Evolutionary conservation across 2,329 filamentous ascomycete genomes (phyloP).

Genomic region (Fusarium anthophilum): DNA sequence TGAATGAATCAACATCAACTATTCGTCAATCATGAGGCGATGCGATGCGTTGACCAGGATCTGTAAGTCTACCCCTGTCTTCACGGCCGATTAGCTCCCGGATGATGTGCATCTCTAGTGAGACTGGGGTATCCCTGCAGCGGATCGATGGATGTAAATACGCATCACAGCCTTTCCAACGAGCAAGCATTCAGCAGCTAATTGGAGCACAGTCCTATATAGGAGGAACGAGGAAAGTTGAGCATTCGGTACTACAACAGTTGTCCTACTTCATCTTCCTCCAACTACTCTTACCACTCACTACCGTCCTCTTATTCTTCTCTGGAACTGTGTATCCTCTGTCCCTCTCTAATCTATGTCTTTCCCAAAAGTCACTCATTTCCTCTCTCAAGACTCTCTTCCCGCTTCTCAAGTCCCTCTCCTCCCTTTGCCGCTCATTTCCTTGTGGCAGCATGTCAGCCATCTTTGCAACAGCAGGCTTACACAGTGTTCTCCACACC

Average conservation of each 20-base stretch:
- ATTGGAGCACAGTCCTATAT: not conserved
- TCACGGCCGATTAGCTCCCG: constrained; percentile 3
- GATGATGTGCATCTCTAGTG: constrained; percentile 9
- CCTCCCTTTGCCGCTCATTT: constrained; percentile 29
- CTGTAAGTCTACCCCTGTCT: not conserved
- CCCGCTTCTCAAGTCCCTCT: constrained; percentile 26
- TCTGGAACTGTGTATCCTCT: constrained; percentile 52
- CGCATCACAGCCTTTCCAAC: not conserved
- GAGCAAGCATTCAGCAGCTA: not conserved
- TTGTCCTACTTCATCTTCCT: constrained; percentile 10
- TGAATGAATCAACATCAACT: not conserved
- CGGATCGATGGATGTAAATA: not conserved
- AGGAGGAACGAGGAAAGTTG: no score
- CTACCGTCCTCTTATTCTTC: constrained; percentile 45
- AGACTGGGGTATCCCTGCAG: not conserved
- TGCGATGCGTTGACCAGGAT: not conserved
- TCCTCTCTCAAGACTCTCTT: constrained; percentile 41
- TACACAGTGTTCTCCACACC: constrained; percentile 37
- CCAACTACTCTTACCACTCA: constrained; percentile 15
- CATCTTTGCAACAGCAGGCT: constrained; percentile 28
- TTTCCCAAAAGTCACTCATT: constrained; percentile 55
- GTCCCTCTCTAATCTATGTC: constrained; percentile 51
- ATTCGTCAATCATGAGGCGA: not conserved
- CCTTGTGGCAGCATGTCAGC: constrained; percentile 30
- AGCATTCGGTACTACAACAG: not conserved